These are phyloP conservation scores for Chrysophaeum taylorii DNA, from an alignment of 352 stramenopile species.

Conservation along the genomic window DNA sequence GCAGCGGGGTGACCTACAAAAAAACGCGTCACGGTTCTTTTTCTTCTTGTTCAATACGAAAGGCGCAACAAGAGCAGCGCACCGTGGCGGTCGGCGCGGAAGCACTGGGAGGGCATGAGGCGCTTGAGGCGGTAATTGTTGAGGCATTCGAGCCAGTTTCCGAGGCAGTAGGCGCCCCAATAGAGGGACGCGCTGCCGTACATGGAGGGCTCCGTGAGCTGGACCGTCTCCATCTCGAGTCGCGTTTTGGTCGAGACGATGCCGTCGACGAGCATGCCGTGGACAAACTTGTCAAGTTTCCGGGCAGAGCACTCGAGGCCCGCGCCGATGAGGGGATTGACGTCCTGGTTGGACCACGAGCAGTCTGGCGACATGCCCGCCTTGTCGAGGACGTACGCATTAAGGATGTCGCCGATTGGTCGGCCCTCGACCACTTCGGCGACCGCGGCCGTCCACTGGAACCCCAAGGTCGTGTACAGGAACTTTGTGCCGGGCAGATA, in stretches of 20 bases:
- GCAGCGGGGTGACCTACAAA: no score
- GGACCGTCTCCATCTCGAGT: neutral
- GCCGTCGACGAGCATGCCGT: neutral
- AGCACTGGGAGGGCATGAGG: neutral
- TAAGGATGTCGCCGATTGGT: neutral
- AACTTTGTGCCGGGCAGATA: neutral
- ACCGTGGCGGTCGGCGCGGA: neutral
- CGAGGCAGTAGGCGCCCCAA: slow-evolving; percentile 3
- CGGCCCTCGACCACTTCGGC: neutral
- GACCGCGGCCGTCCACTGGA: neutral
- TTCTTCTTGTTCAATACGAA: no score
- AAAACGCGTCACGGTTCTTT: no score
- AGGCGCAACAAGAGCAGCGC: no score
- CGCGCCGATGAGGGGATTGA: neutral
- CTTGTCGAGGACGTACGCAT: neutral
- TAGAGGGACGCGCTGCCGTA: neutral
- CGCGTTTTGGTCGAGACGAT: neutral
- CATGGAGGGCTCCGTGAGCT: neutral
- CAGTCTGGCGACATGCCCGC: neutral
- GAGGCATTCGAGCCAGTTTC: neutral
- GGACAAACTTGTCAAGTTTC: neutral
- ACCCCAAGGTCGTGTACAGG: neutral
- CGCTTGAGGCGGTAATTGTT: neutral
- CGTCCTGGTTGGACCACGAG: neutral
- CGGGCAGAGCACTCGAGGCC: neutral